Evolutionary conservation across 345 rosid genomes (phyloP).

Genomic region (Lepidium africanum): DNA sequence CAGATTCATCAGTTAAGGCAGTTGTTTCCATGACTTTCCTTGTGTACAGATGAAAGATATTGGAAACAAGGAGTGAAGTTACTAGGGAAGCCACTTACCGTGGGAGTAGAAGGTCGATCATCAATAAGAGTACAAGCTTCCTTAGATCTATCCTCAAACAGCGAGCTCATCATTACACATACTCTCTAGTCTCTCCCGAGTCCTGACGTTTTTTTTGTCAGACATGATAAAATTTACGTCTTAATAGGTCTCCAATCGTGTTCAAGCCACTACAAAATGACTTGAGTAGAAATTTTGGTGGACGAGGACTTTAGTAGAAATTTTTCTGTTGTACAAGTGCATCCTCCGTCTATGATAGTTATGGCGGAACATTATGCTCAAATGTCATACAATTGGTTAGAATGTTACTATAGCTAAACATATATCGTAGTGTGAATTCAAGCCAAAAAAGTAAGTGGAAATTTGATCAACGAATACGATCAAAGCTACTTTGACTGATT

Average conservation of each 20-base stretch:
- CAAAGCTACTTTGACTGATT: not conserved
- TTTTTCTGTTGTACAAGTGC: not conserved
- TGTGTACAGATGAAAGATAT: constrained; percentile 46
- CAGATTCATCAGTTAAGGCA: not conserved
- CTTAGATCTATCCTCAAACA: constrained; percentile 53
- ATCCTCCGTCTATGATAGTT: not conserved
- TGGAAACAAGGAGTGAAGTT: constrained; percentile 97
- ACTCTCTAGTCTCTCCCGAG: constrained; percentile 25
- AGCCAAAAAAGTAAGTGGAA: too few relatives aligned
- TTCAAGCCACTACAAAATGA: not conserved
- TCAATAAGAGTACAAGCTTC: constrained; percentile 49
- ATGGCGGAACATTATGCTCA: not conserved
- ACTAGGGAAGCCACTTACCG: constrained; percentile 49
- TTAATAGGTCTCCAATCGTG: not conserved
- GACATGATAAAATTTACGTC: not conserved
- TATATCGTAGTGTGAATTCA: too few relatives aligned
- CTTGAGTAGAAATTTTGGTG: not conserved
- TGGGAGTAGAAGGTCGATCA: constrained; percentile 30
- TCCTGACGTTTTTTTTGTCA: constrained; percentile 8
- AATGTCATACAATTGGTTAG: not conserved
- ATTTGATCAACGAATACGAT: too few relatives aligned
- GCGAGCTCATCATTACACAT: constrained; percentile 52
- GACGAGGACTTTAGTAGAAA: not conserved
- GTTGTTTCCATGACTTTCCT: not conserved
- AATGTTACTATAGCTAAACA: too few relatives aligned